Evolutionary conservation across 306 rosid species (phyloP).

Genomic region (Quercus rubra): DNA sequence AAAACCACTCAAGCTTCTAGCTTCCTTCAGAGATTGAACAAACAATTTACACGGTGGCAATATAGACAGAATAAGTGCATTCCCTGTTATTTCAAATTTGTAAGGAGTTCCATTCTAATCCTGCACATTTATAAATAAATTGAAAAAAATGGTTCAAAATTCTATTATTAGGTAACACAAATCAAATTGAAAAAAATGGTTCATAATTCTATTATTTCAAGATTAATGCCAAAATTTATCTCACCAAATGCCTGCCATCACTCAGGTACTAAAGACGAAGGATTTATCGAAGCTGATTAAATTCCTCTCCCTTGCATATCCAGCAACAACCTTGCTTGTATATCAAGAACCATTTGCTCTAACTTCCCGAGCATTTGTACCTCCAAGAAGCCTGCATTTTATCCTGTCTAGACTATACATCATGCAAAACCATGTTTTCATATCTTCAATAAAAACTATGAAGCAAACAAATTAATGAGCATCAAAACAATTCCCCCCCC

Average conservation of each 20-base stretch:
- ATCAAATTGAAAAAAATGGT: too few species aligned
- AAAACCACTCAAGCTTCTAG: too few species aligned
- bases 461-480: background rate
- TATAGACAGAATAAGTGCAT: too few species aligned
- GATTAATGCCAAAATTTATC: slow-evolving; percentile 63
- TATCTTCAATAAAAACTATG: background rate
- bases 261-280: slow-evolving; percentile 47
- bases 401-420: slow-evolving; percentile 28
- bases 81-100: too few species aligned
- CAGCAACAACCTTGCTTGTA: slow-evolving; percentile 97
- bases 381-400: slow-evolving; percentile 91
- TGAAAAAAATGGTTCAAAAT: too few species aligned
- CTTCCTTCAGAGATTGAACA: too few species aligned
- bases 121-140: too few species aligned
- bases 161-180: too few species aligned
- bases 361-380: slow-evolving; percentile 95
- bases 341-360: slow-evolving; percentile 97
- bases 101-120: too few species aligned
- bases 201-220: slow-evolving; percentile 64
- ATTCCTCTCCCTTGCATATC: slow-evolving; percentile 98
- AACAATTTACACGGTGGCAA: too few species aligned
- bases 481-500: too few species aligned
- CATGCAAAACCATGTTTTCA: slow-evolving; percentile 16
- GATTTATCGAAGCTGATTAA: slow-evolving; percentile 83
- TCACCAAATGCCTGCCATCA: slow-evolving; percentile 60